These are phyloP conservation scores for Colletotrichum paranaense DNA, from an alignment of 2,329 filamentous ascomycete species.

Conservation along the genomic window DNA sequence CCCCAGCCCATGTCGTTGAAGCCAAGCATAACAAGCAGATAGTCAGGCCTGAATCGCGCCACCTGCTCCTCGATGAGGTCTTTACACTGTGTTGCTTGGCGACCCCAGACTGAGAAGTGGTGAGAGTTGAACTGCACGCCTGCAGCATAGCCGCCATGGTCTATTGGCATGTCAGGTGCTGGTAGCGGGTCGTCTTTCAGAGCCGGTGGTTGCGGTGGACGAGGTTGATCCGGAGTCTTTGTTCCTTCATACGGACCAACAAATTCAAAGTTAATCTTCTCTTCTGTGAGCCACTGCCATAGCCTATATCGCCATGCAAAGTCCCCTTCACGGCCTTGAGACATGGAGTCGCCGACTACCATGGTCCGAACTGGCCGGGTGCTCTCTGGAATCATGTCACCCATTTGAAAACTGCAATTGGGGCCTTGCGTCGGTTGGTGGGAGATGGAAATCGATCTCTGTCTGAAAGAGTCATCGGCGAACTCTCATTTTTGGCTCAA, in stretches of 20 bases:
- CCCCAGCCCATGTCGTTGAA: slow-evolving; percentile 50
- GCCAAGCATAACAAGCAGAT: slow-evolving; percentile 47
- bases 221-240: slow-evolving; percentile 29
- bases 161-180: background rate
- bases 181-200: background rate
- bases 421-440: background rate
- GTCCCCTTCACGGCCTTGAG: slow-evolving; percentile 52
- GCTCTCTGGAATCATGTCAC: background rate
- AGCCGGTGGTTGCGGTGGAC: slow-evolving; percentile 32
- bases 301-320: slow-evolving; percentile 56
- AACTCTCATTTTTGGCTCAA: background rate
- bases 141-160: slow-evolving; percentile 45
- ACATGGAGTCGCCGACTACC: slow-evolving; percentile 52
- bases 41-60: slow-evolving; percentile 43
- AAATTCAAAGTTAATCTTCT: slow-evolving; percentile 42
- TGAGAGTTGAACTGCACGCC: slow-evolving; percentile 43
- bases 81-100: slow-evolving; percentile 45
- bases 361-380: slow-evolving; percentile 40
- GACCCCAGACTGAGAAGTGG: slow-evolving; percentile 49
- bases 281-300: slow-evolving; percentile 50
- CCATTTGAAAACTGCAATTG: background rate
- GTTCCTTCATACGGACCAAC: slow-evolving; percentile 52
- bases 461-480: background rate
- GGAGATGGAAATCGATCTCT: background rate
- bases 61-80: slow-evolving; percentile 43